Evolutionary conservation across 1,284 basidiomycete genomes (phyloP).

Genomic region (Mycosarcoma mackinlayi): DNA sequence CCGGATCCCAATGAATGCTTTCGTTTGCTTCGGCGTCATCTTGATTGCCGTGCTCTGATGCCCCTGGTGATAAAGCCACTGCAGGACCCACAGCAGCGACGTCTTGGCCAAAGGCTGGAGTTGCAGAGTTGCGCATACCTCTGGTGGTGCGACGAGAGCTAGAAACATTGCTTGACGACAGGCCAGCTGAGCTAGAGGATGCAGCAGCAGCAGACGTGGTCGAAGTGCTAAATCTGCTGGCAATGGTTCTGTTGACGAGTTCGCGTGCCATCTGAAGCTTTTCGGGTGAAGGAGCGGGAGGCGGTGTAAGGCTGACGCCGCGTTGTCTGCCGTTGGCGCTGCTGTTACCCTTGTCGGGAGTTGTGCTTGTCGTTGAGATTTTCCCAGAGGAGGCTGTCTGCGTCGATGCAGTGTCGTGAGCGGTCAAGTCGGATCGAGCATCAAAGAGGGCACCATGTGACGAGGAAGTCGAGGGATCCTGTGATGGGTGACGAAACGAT

Average conservation of each 20-base stretch:
- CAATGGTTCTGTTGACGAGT: conserved; percentile 33
- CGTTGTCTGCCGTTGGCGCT: conserved; percentile 8
- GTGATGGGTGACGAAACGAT: conserved; percentile 13
- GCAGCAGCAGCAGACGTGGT: not conserved
- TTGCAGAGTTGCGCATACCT: conserved; percentile 19
- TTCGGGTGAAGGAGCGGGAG: conserved; percentile 26
- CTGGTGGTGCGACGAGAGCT: not conserved
- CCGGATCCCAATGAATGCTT: conserved; percentile 49
- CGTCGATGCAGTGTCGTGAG: not conserved
- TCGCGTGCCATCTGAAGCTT: conserved; percentile 38
- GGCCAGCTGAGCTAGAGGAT: not conserved
- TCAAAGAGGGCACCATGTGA: conserved; percentile 5
- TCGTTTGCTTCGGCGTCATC: conserved; percentile 10
- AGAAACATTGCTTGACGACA: not conserved
- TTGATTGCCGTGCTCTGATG: not conserved
- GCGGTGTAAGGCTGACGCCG: conserved; percentile 34
- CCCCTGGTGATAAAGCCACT: not conserved
- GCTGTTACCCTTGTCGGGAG: not conserved
- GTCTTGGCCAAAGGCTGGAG: conserved; percentile 19
- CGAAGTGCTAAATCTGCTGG: conserved; percentile 9
- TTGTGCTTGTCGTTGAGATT: not conserved
- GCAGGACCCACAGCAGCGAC: not conserved
- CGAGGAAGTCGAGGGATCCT: conserved; percentile 10
- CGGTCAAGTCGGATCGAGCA: not conserved
- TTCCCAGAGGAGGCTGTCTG: not conserved